A percentile compares a stretch with the other conserved stretches of the same genome.
Conservation (phyloP, 257 asterid genomes). For the Capsicum pubescens region DNA sequence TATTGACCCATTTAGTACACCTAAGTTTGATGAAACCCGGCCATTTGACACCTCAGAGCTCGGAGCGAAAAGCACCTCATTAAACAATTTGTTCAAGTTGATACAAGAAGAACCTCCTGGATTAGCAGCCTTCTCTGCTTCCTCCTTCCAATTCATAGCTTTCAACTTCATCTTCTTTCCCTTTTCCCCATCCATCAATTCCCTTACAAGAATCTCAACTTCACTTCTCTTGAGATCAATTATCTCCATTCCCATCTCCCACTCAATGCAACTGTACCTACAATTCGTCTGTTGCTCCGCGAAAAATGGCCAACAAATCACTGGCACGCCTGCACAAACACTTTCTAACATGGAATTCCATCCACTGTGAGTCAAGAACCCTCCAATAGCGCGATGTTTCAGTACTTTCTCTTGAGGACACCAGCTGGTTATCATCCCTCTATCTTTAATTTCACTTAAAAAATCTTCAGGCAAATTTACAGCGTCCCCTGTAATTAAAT, state of each 20-base stretch:
- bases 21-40: background rate
- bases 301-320: background rate
- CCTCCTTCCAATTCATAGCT: background rate
- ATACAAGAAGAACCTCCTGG: background rate
- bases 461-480: background rate
- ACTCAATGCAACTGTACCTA: slow-evolving; percentile 5
- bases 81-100: background rate
- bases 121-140: background rate
- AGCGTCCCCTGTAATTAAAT: slow-evolving; percentile 8
- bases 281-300: slow-evolving; percentile 20
- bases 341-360: background rate
- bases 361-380: background rate
- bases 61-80: background rate
- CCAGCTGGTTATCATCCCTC: slow-evolving; percentile 3
- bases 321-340: background rate
- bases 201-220: slow-evolving; percentile 13
- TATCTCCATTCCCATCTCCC: slow-evolving; percentile 15
- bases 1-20: background rate
- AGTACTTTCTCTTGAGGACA: slow-evolving; percentile 12
- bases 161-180: slow-evolving; percentile 4
- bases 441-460: background rate
- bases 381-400: background rate
- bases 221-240: background rate
- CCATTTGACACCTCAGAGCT: background rate
- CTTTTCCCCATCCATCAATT: background rate